Evolutionary conservation across 2,329 filamentous ascomycete genomes (phyloP), one percentile per base, ranked within the genome.

Genomic region (Acarospora socialis): DNA sequence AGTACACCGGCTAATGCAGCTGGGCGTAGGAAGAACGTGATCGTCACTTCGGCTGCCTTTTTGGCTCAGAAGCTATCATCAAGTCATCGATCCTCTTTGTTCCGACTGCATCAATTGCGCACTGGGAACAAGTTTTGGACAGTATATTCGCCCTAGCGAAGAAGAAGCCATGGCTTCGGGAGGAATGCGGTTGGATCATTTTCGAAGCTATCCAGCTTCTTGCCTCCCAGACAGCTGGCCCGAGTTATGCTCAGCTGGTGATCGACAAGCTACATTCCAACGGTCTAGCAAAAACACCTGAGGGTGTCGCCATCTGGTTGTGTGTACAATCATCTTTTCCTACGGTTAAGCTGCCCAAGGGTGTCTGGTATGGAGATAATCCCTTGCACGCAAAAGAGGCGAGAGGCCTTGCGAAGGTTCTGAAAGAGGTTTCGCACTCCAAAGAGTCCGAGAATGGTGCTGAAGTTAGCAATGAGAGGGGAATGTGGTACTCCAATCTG

Each of bases 251-350:
- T 1, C 66, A 76, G 46, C 56, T 63, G 16, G 73, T 78, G 0
- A 59, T 92, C 21, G 58, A 71, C 37, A 68, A 66, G 22, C 50
- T 92, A 6, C 62, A 65, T 13, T 64, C 70, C 10, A 67, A 71
- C 29, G 76, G 78, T 7, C 61, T 92, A 29, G 72, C 75, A 6
- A 79, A 79, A 52, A 87, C 84, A 0, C 78, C 84, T 0, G 87
- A 95, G 51, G 87, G 86, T 5, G 73, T 94, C 14, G 83, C 82
- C 1, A 72, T 94, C 35, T 95, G 86, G 84, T 63, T 95, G 19
- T 69, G 72, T 4, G 69, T 79, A 2, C 66, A 70, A 39, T 67
- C 69, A 31, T 60, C 60, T 13, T 83, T 81, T 44, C 70, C 77
- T 0, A 59, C 68, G 5, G 62, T 78, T 33, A 69, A 71, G 30